phyloP scores from a whole-genome alignment of 371 early-diverging fungal genomes.

The Mortierella sp. region DNA sequence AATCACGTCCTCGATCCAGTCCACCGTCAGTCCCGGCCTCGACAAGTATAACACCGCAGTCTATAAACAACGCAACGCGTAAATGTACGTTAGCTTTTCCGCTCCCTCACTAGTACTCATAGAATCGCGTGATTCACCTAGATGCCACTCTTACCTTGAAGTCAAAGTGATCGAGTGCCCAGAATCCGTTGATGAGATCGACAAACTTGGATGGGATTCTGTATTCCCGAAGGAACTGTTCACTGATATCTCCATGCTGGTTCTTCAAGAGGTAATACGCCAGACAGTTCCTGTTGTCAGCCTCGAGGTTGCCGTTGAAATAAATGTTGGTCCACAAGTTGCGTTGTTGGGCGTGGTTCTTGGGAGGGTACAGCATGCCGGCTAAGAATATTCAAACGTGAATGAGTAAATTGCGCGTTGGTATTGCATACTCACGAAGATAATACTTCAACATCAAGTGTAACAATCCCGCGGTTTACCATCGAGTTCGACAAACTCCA shows the following conservation, averaged over 20 bases:
- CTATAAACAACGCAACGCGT: slow-evolving; percentile 9
- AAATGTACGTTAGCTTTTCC: no score
- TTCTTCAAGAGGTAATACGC: slow-evolving; percentile 54
- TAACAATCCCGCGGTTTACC: background rate
- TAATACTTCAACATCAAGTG: background rate
- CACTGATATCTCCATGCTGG: slow-evolving; percentile 37
- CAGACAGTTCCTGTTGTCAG: slow-evolving; percentile 51
- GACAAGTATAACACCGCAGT: slow-evolving; percentile 52
- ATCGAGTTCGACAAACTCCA: slow-evolving; percentile 46
- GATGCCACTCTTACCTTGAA: slow-evolving; percentile 38
- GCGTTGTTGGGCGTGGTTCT: slow-evolving; percentile 33
- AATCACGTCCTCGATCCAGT: slow-evolving; percentile 57
- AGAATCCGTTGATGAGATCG: slow-evolving; percentile 56
- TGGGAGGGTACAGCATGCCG: slow-evolving; percentile 44
- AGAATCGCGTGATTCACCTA: background rate
- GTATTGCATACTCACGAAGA: background rate
- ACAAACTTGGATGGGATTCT: slow-evolving; percentile 51
- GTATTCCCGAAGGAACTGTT: slow-evolving; percentile 41
- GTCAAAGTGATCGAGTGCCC: slow-evolving; percentile 56
- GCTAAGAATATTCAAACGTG: slow-evolving; percentile 12
- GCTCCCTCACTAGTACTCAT: background rate
- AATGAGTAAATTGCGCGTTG: background rate
- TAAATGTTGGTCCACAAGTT: slow-evolving; percentile 56
- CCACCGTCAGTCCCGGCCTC: slow-evolving; percentile 51
- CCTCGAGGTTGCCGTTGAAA: slow-evolving; percentile 36